phyloP scores from a whole-genome alignment of 352 stramenopile genomes.

The Globisporangium paddicum region DNA sequence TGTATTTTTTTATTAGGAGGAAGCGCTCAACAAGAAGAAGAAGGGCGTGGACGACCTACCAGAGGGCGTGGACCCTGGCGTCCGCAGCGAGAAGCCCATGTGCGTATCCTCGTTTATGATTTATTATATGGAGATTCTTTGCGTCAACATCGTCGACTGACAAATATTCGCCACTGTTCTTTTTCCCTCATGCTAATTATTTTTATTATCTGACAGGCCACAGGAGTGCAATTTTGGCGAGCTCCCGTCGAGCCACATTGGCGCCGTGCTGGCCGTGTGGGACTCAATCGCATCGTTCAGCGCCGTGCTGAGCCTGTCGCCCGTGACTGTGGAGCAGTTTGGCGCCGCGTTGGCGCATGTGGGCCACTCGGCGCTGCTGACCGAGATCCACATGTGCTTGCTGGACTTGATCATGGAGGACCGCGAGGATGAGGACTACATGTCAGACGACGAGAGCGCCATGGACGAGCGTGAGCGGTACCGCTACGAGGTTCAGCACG shows the following conservation, averaged over 20 bases:
- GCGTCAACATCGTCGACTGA: no score
- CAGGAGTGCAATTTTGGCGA: constrained; percentile 50
- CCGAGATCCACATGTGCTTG: constrained; percentile 82
- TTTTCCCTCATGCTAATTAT: not conserved
- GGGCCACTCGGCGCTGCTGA: constrained; percentile 46
- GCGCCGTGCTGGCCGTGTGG: constrained; percentile 65
- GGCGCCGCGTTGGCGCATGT: constrained; percentile 35
- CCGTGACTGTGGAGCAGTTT: constrained; percentile 67
- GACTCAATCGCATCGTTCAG: constrained; percentile 78
- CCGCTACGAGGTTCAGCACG: constrained; percentile 76
- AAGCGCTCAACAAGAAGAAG: constrained; percentile 80
- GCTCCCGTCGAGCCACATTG: constrained; percentile 36
- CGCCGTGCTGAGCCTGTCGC: constrained; percentile 50
- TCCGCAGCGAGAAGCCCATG: constrained; percentile 53
- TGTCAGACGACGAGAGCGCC: constrained; percentile 76
- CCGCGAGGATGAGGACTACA: constrained; percentile 82
- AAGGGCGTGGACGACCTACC: constrained; percentile 46
- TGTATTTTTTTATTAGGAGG: constrained; percentile 30
- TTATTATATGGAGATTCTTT: not conserved
- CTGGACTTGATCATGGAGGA: constrained; percentile 79
- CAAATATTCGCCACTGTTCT: not conserved
- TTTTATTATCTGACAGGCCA: constrained; percentile 22
- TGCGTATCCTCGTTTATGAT: constrained; percentile 25
- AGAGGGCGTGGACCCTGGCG: constrained; percentile 31
- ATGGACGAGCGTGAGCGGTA: constrained; percentile 82